Evolutionary conservation across 1,139 yeast genomes (phyloP).

Genomic region (Arxiozyma telluris): DNA sequence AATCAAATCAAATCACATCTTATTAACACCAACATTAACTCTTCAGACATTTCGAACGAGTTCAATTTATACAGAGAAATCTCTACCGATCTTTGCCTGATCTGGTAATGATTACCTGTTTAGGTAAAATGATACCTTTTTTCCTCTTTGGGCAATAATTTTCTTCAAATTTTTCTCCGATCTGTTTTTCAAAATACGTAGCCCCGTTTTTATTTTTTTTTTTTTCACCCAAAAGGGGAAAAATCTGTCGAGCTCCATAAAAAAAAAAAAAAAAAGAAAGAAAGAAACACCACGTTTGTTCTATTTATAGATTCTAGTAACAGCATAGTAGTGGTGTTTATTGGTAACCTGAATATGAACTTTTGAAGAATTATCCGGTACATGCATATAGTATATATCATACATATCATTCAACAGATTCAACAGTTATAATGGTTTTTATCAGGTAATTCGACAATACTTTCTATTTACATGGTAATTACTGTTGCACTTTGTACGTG

Average conservation of each 20-base stretch:
- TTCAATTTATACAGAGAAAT: neutral
- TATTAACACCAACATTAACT: neutral
- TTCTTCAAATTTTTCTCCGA: no score
- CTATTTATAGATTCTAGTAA: neutral
- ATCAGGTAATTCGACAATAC: no score
- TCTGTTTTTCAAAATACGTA: no score
- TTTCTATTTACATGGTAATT: neutral
- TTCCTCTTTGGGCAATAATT: no score
- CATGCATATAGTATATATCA: no score
- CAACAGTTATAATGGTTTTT: no score
- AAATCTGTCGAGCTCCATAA: neutral
- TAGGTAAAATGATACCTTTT: neutral
- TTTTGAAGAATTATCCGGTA: neutral
- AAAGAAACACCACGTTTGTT: neutral
- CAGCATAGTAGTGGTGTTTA: neutral
- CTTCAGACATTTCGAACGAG: no score
- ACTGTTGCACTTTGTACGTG: no score
- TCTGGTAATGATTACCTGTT: neutral
- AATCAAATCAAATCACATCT: no score
- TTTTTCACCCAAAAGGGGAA: neutral
- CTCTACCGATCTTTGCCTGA: neutral
- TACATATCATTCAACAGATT: no score
- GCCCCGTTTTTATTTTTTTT: no score
- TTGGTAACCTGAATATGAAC: neutral
- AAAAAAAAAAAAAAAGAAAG: no score